Percentiles rank a stretch among this genome's conserved stretches.
These are phyloP conservation scores for Rhizoclosmatium sp. DNA, from an alignment of 192 early-diverging fungal species.

Conservation along the genomic window DNA sequence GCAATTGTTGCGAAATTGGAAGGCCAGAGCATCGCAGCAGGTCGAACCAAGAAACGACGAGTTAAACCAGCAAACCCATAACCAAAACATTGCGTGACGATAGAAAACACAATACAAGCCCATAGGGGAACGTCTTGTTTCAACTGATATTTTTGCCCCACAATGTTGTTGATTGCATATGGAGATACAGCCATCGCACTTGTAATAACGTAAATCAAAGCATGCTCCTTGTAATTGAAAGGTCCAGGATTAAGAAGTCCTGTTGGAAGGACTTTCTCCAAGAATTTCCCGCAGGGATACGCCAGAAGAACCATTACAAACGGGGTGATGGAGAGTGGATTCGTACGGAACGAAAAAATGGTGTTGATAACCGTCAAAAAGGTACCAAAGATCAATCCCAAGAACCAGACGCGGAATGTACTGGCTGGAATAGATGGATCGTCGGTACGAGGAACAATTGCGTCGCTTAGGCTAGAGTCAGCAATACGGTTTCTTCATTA, in stretches of 20 bases:
- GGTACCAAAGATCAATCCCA: constrained; percentile 71
- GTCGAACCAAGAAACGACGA: constrained; percentile 83
- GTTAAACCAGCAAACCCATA: constrained; percentile 75
- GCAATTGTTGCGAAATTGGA: constrained; percentile 49
- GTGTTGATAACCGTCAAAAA: constrained; percentile 32
- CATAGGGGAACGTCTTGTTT: constrained; percentile 22
- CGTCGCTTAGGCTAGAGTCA: neutral
- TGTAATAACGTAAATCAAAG: constrained; percentile 74
- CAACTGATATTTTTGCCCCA: constrained; percentile 24
- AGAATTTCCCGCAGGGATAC: constrained; percentile 72
- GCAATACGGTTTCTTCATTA: neutral
- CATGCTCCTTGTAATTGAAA: constrained; percentile 64
- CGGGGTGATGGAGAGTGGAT: constrained; percentile 36
- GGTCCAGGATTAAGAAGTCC: constrained; percentile 53
- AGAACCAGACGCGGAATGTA: constrained; percentile 77
- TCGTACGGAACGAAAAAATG: constrained; percentile 44
- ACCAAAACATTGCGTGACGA: constrained; percentile 75
- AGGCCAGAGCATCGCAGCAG: constrained; percentile 90
- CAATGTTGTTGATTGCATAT: constrained; percentile 59
- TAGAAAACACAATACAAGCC: constrained; percentile 49
- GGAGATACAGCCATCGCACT: constrained; percentile 9
- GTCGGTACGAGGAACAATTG: constrained; percentile 71
- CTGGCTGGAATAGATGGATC: constrained; percentile 66
- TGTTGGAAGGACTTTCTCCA: constrained; percentile 67
- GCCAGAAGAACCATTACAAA: constrained; percentile 56